Evolutionary conservation across 371 early-diverging fungal genomes (phyloP).

Genomic region (Mortierella sp.): DNA sequence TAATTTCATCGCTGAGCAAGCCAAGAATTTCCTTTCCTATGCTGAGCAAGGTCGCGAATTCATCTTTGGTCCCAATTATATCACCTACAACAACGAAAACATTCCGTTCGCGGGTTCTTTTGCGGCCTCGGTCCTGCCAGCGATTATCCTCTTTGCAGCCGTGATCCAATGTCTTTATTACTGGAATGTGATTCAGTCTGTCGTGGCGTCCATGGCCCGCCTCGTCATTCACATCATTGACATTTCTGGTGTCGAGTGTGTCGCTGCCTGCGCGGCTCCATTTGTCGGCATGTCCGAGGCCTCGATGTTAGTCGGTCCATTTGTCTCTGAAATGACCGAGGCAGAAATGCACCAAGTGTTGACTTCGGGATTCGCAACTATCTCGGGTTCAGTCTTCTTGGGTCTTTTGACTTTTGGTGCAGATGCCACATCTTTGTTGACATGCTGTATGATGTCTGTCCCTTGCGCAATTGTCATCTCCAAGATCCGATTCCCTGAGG

Average conservation of each 20-base stretch:
- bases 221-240: conserved; percentile 74
- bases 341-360: conserved; percentile 89
- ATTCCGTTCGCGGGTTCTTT: conserved; percentile 61
- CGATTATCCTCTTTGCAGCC: conserved; percentile 87
- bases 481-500: conserved; percentile 87
- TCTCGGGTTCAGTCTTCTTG: conserved; percentile 85
- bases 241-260: conserved; percentile 86
- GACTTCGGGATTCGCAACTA: conserved; percentile 90
- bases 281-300: conserved; percentile 87
- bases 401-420: conserved; percentile 76
- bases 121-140: conserved; percentile 80
- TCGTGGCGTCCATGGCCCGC: conserved; percentile 73
- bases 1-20: conserved; percentile 71
- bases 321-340: conserved; percentile 82
- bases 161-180: conserved; percentile 87
- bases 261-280: conserved; percentile 87
- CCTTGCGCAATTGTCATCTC: conserved; percentile 87
- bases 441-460: conserved; percentile 92
- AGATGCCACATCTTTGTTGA: conserved; percentile 70
- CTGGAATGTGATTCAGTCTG: conserved; percentile 84
- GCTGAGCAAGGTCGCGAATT: conserved; percentile 71
- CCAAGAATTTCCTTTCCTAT: conserved; percentile 71
- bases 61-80: conserved; percentile 62
- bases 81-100: conserved; percentile 18
- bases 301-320: conserved; percentile 82